Conservation (phyloP, 257 asterid species). For the Capsicum baccatum region DNA sequence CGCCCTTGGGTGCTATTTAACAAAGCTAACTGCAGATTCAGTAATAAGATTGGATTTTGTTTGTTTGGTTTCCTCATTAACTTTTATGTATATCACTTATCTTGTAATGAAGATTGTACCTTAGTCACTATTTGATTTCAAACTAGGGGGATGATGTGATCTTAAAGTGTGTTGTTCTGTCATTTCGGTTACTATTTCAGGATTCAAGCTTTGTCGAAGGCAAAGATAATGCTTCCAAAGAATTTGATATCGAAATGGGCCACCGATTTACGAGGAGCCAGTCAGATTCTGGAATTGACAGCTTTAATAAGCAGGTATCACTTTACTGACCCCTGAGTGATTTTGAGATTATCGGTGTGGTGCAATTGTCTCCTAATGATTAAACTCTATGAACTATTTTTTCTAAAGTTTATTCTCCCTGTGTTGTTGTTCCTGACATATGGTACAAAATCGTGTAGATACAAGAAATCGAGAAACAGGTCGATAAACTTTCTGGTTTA, state of each 20-base stretch:
- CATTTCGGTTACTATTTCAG: constrained; percentile 38
- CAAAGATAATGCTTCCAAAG: constrained; percentile 49
- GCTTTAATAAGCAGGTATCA: constrained; percentile 72
- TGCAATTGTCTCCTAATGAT: background rate
- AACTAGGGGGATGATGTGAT: background rate
- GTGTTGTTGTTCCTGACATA: background rate
- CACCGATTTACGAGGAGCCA: constrained; percentile 55
- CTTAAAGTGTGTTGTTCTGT: background rate
- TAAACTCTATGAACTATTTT: background rate
- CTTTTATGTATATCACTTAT: background rate
- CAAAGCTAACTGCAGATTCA: background rate
- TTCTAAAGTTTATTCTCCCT: background rate
- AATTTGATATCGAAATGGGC: constrained; percentile 79
- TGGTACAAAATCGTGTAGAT: constrained; percentile 44
- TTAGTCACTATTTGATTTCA: background rate
- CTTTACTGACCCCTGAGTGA: constrained; percentile 12
- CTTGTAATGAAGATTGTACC: background rate
- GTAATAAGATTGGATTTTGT: background rate
- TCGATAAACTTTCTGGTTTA: constrained; percentile 62
- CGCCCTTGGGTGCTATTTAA: background rate
- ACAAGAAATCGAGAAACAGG: constrained; percentile 79
- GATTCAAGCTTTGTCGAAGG: constrained; percentile 64
- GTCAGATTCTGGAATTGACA: constrained; percentile 74
- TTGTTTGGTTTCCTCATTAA: background rate
- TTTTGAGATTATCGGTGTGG: background rate